Conservation (phyloP, 2,329 filamentous ascomycete species). For the Stagonosporopsis vannaccii region DNA sequence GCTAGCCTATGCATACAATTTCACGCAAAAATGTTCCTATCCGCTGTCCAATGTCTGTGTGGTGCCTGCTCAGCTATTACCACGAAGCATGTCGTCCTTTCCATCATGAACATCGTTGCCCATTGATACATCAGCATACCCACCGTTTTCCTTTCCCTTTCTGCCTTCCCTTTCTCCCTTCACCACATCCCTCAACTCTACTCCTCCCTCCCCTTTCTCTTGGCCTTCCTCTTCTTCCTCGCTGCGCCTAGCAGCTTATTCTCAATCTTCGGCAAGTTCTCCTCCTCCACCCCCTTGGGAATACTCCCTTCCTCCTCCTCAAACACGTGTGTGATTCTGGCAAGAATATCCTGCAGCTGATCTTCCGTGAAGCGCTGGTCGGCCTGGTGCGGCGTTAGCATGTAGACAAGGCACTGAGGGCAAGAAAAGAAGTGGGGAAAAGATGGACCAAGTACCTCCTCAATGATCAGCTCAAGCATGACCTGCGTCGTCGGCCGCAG, state of each 20-base stretch:
- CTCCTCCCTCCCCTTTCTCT: constrained; percentile 10
- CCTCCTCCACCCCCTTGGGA: constrained; percentile 35
- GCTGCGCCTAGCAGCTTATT: constrained; percentile 40
- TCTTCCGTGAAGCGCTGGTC: constrained; percentile 41
- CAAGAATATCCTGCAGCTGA: constrained; percentile 39
- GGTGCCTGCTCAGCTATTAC: background rate
- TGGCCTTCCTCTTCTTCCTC: constrained; percentile 33
- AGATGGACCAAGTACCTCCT: constrained; percentile 49
- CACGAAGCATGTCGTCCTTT: background rate
- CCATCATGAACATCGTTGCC: background rate
- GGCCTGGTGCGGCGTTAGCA: constrained; percentile 22
- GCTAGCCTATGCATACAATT: constrained; percentile 20
- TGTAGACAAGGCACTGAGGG: background rate
- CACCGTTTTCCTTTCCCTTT: background rate
- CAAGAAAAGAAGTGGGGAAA: background rate
- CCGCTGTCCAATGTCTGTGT: background rate
- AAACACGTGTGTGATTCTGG: constrained; percentile 36
- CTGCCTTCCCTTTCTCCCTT: background rate
- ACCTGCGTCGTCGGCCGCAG: constrained; percentile 40
- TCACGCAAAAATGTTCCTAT: constrained; percentile 13
- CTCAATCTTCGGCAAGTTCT: constrained; percentile 36
- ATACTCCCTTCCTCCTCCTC: constrained; percentile 42
- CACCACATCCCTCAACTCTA: background rate
- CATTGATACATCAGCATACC: background rate
- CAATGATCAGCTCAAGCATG: constrained; percentile 45